Base-by-base conservation (phyloP, 345 rosid genomes). In the Eucalyptus curtisii region DNA sequence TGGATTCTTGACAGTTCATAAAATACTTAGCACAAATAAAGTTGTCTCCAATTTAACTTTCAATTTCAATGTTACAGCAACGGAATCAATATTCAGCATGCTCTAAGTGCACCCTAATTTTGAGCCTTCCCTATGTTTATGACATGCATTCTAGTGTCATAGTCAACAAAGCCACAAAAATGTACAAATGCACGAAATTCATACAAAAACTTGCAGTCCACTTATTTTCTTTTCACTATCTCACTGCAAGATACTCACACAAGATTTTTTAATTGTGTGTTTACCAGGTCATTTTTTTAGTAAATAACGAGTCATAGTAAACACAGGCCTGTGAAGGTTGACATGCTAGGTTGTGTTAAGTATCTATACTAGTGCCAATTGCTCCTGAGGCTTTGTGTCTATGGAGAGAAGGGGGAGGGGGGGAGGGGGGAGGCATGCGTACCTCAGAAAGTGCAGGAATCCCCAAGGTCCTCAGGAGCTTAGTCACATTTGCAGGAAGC, bases 371-470 rank as follows among this genome's bases (percentile, higher is more conserved):
- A 85, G 86, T 85, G 86, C 30, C 8, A 2, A 76, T 76, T 76
- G 82, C 82, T 20, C 47, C 47, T 40, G 30, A 10, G 47, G 82
- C 82, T 76, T 37, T 20, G 47, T 76, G 47, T 40, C 47, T 20
- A 13, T 40, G 27, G 13, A 76, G 30, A 20, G 88, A n/a, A 47
- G 12, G 30, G 79, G 59, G 17, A 86, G 17, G 48, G 17, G 27
- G 86, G 59, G 27, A 57, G 49, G 4, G 25, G 13, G 42, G 15
- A 42, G 49, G 88, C 88, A 88, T 47, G 61, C 88, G 87, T 91
- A 96, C 99, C 96, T 94, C 95, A 66, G 99, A 95, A 88, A 97
- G 96, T 90, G 95, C 92, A 89, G 96, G 99, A 90, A 97, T 94
- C 90, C 96, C 99, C 79, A 97, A 89, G 86, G 92, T 90, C 89